phyloP scores from a whole-genome alignment of 257 asterid genomes.

The Galeopsis tetrahit region DNA sequence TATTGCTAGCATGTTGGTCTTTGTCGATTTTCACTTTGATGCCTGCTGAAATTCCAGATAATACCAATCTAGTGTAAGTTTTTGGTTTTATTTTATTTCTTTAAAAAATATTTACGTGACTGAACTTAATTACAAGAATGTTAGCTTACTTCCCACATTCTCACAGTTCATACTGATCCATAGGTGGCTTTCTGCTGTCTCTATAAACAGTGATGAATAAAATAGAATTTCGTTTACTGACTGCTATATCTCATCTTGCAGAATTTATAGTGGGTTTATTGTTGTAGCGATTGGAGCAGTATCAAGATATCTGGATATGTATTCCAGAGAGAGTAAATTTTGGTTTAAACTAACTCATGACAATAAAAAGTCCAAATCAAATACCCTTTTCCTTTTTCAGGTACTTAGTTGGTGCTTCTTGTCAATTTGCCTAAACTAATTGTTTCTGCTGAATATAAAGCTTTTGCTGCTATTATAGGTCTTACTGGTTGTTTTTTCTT shows the following conservation, averaged over 20 bases:
- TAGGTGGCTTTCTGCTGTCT: not conserved
- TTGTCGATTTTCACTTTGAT: slow-evolving; percentile 84
- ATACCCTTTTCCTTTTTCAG: slow-evolving; percentile 77
- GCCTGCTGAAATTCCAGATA: slow-evolving; percentile 99
- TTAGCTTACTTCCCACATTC: not conserved
- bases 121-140: slow-evolving; percentile 7
- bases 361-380: slow-evolving; percentile 51
- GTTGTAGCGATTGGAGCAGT: slow-evolving; percentile 70
- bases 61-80: slow-evolving; percentile 84
- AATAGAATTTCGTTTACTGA: slow-evolving; percentile 15
- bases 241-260: slow-evolving; percentile 37
- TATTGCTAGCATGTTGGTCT: slow-evolving; percentile 80
- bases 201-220: slow-evolving; percentile 1
- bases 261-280: slow-evolving; percentile 68
- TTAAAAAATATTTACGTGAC: not conserved
- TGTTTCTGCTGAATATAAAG: slow-evolving; percentile 25
- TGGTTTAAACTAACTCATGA: slow-evolving; percentile 59
- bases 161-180: not conserved
- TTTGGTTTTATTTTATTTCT: not conserved
- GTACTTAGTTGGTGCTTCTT: slow-evolving; percentile 42
- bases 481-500: slow-evolving; percentile 70
- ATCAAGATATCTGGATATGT: slow-evolving; percentile 62
- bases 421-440: slow-evolving; percentile 23
- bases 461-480: slow-evolving; percentile 51
- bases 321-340: slow-evolving; percentile 55